Conservation (phyloP, 2,329 filamentous ascomycete genomes). For the Domatiomyces globalis region DNA sequence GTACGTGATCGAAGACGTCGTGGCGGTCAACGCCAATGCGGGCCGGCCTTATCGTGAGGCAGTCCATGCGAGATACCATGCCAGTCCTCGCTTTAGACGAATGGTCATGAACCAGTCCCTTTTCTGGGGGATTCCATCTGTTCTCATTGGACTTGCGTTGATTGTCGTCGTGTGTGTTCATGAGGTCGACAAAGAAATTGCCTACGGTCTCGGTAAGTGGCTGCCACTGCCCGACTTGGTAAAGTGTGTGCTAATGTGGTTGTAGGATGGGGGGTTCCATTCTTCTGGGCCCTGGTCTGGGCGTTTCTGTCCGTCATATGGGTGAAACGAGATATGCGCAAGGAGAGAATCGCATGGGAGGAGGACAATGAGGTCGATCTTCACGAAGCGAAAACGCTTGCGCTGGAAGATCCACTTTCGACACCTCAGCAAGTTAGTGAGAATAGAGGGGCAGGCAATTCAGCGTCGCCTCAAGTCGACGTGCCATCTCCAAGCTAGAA, state of each 20-base stretch:
- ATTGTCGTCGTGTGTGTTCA: conserved; percentile 34
- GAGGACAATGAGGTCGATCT: conserved; percentile 11
- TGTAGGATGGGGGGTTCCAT: conserved; percentile 31
- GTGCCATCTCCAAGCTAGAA: not conserved
- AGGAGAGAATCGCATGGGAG: conserved; percentile 31
- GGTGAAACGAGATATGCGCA: conserved; percentile 32
- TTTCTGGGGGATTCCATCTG: conserved; percentile 42
- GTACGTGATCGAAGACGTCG: conserved; percentile 53
- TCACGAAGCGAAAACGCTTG: conserved; percentile 4
- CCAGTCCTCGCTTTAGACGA: conserved; percentile 39
- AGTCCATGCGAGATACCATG: conserved; percentile 38
- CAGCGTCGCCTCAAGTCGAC: not conserved
- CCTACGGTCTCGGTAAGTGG: conserved; percentile 28
- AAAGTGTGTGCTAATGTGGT: not conserved
- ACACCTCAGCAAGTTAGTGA: not conserved
- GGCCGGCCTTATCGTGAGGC: conserved; percentile 40
- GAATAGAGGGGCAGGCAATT: not conserved
- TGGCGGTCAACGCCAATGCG: conserved; percentile 51
- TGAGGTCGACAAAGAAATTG: conserved; percentile 34
- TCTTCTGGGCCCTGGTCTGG: conserved; percentile 31
- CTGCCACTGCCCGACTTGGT: not conserved
- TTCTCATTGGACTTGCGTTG: conserved; percentile 34
- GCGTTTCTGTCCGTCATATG: conserved; percentile 32
- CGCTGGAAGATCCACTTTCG: not conserved
- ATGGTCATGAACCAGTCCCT: conserved; percentile 42